These are phyloP conservation scores for Raphanus raphanistrum DNA, from an alignment of 345 rosid species.

Conservation along the genomic window DNA sequence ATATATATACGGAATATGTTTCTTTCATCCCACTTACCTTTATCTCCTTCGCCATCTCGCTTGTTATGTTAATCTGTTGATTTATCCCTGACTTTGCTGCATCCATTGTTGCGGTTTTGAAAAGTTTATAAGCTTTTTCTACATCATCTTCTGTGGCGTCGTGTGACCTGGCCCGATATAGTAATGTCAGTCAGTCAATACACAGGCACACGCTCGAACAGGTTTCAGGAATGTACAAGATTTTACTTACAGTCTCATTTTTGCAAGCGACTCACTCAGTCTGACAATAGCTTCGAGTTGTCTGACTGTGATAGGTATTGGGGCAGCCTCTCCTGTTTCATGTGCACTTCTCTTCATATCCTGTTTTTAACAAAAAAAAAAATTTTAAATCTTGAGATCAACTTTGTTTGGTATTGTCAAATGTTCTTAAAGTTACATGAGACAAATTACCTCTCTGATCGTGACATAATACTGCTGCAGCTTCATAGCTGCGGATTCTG, in stretches of 20 bases:
- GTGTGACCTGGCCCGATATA: conserved; percentile 55
- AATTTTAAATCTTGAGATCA: not conserved
- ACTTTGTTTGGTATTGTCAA: not conserved
- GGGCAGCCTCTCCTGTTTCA: conserved; percentile 88
- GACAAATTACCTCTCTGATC: conserved; percentile 69
- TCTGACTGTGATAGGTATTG: conserved; percentile 89
- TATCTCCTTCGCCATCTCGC: conserved; percentile 80
- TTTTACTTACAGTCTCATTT: conserved; percentile 83
- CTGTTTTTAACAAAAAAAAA: conserved; percentile 35
- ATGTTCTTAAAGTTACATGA: not conserved
- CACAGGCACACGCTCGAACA: not conserved
- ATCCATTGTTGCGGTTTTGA: conserved; percentile 92
- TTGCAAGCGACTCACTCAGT: conserved; percentile 90
- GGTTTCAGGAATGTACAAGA: not conserved
- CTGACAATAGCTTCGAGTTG: conserved; percentile 93
- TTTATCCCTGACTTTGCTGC: conserved; percentile 95
- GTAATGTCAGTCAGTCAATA: conserved; percentile 7
- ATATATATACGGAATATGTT: no score
- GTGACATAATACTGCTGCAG: conserved; percentile 80
- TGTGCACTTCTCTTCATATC: conserved; percentile 94
- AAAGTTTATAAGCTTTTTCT: conserved; percentile 81
- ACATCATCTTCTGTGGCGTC: conserved; percentile 85
- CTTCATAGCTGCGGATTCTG: conserved; percentile 68
- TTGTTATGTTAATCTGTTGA: conserved; percentile 75
- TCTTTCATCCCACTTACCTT: conserved; percentile 44